phyloP scores from a whole-genome alignment of 495 filamentous ascomycete species.

The Hyaloscypha bicolor region DNA sequence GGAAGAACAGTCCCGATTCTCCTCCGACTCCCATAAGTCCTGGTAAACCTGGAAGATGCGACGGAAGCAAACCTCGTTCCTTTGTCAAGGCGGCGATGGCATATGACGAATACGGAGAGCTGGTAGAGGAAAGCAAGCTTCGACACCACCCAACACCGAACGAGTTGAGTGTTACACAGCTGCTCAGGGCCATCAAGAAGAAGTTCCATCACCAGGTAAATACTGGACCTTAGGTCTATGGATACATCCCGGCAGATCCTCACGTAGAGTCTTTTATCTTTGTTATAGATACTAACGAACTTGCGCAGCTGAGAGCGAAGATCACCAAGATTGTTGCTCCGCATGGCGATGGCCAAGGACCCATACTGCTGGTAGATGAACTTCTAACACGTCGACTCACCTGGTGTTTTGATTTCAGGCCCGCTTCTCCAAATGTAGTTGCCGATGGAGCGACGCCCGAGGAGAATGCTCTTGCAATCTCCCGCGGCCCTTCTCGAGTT shows the following conservation, averaged over 20 bases:
- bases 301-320: conserved; percentile 22
- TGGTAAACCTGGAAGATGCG: neutral
- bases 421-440: neutral
- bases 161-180: conserved; percentile 20
- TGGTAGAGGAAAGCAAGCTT: conserved; percentile 20
- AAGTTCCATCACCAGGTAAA: conserved; percentile 29
- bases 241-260: neutral
- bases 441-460: neutral
- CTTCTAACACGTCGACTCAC: conserved; percentile 5
- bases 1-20: neutral
- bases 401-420: conserved; percentile 18
- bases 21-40: neutral
- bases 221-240: neutral
- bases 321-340: conserved; percentile 20
- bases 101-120: conserved; percentile 34
- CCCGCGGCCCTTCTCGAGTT: conserved; percentile 21
- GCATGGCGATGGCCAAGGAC: conserved; percentile 15
- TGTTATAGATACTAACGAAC: neutral
- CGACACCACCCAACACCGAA: conserved; percentile 3
- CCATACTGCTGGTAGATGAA: conserved; percentile 14
- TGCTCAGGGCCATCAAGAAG: conserved; percentile 27
- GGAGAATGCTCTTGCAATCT: conserved; percentile 12
- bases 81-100: conserved; percentile 20
- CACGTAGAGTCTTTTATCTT: too few species aligned
- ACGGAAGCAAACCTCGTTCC: neutral